Evolutionary conservation across 345 rosid genomes (phyloP).

Genomic region (Fremontodendron californicum): DNA sequence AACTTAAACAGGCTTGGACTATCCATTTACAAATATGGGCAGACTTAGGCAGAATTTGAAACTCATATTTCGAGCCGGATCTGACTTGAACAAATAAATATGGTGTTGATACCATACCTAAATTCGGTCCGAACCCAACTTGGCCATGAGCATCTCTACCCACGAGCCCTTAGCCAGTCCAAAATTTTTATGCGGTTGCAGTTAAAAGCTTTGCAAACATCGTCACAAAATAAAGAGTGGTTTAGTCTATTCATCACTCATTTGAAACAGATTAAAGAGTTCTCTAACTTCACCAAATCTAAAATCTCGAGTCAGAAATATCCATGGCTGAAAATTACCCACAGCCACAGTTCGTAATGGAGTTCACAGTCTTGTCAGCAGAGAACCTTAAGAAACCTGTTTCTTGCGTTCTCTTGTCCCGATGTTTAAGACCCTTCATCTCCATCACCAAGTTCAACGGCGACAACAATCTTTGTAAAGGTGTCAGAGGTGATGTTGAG

Average conservation of each 20-base stretch:
- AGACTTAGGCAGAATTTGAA: no score
- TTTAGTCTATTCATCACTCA: not conserved
- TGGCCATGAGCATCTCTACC: no score
- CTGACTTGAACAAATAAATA: no score
- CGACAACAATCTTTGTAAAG: constrained; percentile 19
- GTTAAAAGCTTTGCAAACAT: no score
- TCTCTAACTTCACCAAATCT: not conserved
- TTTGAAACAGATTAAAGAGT: not conserved
- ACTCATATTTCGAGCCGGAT: no score
- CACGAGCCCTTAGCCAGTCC: no score
- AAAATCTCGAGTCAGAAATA: not conserved
- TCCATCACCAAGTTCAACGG: constrained; percentile 25
- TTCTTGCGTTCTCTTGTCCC: constrained; percentile 20
- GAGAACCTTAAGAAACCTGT: constrained; percentile 30
- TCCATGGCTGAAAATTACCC: not conserved
- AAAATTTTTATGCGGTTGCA: no score
- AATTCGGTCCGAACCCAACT: no score
- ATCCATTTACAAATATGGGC: no score
- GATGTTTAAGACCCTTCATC: constrained; percentile 29
- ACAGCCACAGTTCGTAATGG: constrained; percentile 20
- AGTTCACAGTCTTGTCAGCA: constrained; percentile 41
- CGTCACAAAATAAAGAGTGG: no score
- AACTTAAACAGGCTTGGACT: no score
- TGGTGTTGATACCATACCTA: no score
- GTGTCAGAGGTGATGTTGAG: constrained; percentile 30